Conservation (phyloP, 2,329 filamentous ascomycete genomes). For the Stagonosporopsis cucurbitacearum region DNA sequence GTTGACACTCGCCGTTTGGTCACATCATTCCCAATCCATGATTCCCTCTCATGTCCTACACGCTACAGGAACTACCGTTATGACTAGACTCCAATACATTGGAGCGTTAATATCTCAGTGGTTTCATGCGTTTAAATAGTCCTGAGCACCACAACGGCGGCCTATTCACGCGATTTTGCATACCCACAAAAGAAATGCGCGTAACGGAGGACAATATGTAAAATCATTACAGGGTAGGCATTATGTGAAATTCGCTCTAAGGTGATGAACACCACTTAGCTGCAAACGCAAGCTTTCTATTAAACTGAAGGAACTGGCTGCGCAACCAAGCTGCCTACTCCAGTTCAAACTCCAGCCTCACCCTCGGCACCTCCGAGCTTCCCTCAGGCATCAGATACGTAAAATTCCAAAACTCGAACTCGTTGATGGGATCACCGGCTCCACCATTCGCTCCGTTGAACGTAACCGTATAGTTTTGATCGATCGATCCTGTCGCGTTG, state of each 20-base stretch:
- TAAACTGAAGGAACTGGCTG: neutral
- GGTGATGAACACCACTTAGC: neutral
- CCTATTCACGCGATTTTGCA: neutral
- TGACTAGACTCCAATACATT: too few relatives aligned
- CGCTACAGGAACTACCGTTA: too few relatives aligned
- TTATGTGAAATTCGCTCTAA: neutral
- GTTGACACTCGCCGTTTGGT: too few relatives aligned
- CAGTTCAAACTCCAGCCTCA: constrained; percentile 34
- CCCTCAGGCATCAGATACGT: constrained; percentile 49
- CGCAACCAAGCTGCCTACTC: neutral
- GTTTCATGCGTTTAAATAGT: too few relatives aligned
- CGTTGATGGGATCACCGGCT: constrained; percentile 45
- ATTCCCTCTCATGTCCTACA: too few relatives aligned
- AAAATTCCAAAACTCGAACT: constrained; percentile 53
- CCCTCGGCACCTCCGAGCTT: constrained; percentile 33
- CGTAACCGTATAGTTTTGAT: constrained; percentile 48
- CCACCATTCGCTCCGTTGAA: constrained; percentile 55
- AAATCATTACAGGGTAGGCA: neutral
- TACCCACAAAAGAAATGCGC: neutral
- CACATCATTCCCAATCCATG: too few relatives aligned
- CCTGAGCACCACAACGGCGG: too few relatives aligned
- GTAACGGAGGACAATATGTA: neutral
- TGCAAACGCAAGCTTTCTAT: neutral
- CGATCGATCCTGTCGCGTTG: constrained; percentile 54
- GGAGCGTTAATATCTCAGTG: too few relatives aligned